Base-by-base conservation (phyloP, 1,284 basidiomycete genomes). In the Macrocystidia cucumis region DNA sequence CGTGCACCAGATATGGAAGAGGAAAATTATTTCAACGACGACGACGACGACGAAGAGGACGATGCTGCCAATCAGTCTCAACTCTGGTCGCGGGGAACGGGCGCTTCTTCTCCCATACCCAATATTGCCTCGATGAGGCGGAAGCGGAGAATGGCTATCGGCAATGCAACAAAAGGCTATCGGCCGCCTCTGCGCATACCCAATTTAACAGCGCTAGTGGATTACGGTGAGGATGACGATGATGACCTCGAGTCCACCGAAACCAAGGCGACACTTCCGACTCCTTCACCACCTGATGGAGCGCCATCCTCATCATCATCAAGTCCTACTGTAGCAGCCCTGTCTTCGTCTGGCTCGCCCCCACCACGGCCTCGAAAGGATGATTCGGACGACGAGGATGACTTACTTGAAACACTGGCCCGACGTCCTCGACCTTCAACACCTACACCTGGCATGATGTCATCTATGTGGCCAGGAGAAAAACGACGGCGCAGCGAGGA, bases 11-110 rank as follows among this genome's bases (percentile, higher is more conserved):
- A 86, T 44, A 67, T 66, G 3, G 82, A 81, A 48, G 87, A 91
- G 48, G 91, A 97, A 51, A 79, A 88, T 43, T 98, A 95, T 66
- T 96, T 96, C 69, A 89, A 91, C 47, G 75, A 79, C 37, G 86
- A 88, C 22, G 76, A 80, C 27, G 72, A 79, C 12, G 38, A 38
- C n/a, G 20, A 13, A 3, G 25, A 3, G 25, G 47, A 49, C 16
- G 42, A 56, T 26, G 48, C 67, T 26, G 61, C 57, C 30, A 51
- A 59, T 4, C 60, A 62, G 34, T 60, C 56, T 31, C 59, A 60
- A 37, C 51, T 52, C 44, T 69, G 65, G 45, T 51, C 63, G 2
- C 57, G 56, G 39, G 49, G 47, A 20, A 44, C 44, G 24, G 49
- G 43, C 16, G 42, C 43, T 7, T 47, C 54, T 26, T 57, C 62